These are phyloP conservation scores for Penicillium vulpinum DNA, from an alignment of 2,329 filamentous ascomycete species.

Conservation along the genomic window DNA sequence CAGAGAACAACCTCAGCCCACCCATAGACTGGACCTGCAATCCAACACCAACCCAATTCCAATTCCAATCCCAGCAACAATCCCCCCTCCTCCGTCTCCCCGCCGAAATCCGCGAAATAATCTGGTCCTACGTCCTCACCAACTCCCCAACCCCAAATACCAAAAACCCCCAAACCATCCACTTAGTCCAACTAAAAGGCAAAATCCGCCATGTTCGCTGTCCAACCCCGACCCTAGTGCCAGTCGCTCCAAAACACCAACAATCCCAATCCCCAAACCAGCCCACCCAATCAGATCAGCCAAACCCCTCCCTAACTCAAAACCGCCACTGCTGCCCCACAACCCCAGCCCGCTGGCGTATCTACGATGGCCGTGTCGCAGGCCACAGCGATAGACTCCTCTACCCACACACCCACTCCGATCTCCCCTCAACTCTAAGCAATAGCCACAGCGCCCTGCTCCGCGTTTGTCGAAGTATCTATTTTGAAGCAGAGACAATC, in stretches of 20 bases:
- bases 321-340: slow-evolving; percentile 38
- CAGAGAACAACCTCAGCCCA: slow-evolving; percentile 7
- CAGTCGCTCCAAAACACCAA: too few relatives aligned
- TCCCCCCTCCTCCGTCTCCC: slow-evolving; percentile 33
- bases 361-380: slow-evolving; percentile 19
- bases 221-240: not conserved
- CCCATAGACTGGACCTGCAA: slow-evolving; percentile 15
- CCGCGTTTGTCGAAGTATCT: slow-evolving; percentile 36
- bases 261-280: not conserved
- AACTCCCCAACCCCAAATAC: not conserved
- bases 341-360: slow-evolving; percentile 35
- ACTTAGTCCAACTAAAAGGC: slow-evolving; percentile 38
- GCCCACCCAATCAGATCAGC: not conserved
- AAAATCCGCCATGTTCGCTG: slow-evolving; percentile 41
- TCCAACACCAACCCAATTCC: not conserved
- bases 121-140: slow-evolving; percentile 41
- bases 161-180: slow-evolving; percentile 28
- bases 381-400: slow-evolving; percentile 26
- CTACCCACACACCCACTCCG: slow-evolving; percentile 37
- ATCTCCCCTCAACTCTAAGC: slow-evolving; percentile 27
- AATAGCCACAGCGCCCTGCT: slow-evolving; percentile 29
- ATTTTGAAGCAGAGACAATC: slow-evolving; percentile 33
- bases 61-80: slow-evolving; percentile 11
- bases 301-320: slow-evolving; percentile 24
- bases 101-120: slow-evolving; percentile 40